Evolutionary conservation across 352 stramenopile species (phyloP).

Genomic region (Phytophthora tubulina): DNA sequence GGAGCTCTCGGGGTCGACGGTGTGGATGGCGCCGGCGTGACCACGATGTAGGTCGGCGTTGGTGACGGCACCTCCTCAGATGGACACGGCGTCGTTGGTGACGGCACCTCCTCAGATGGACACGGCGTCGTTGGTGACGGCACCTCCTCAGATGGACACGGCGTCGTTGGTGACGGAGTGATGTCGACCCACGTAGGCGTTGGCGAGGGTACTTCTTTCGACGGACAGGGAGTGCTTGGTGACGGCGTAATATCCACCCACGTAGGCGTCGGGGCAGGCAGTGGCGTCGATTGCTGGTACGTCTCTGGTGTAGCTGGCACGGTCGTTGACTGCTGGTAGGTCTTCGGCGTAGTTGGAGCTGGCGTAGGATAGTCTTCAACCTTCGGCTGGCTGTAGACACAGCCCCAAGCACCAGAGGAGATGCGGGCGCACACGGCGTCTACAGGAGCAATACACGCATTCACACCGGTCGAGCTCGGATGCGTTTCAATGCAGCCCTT

Average conservation of each 20-base stretch:
- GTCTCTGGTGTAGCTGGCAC: constrained; percentile 4
- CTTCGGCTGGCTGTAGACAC: constrained; percentile 41
- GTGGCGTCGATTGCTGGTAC: neutral
- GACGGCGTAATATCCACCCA: constrained; percentile 15
- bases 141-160: constrained; percentile 7
- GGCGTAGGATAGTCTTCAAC: constrained; percentile 27
- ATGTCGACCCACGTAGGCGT: constrained; percentile 10
- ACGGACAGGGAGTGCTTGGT: constrained; percentile 16
- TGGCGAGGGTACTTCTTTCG: constrained; percentile 2
- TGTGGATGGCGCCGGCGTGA: constrained; percentile 4
- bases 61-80: constrained; percentile 3
- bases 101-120: neutral
- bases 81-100: constrained; percentile 7
- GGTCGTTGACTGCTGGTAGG: neutral
- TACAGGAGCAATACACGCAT: constrained; percentile 53
- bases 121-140: constrained; percentile 9
- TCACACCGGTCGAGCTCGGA: constrained; percentile 50
- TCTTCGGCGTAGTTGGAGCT: constrained; percentile 36
- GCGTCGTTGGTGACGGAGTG: constrained; percentile 20
- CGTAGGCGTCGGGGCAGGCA: constrained; percentile 14
- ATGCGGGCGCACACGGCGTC: constrained; percentile 61
- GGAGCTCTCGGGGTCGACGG: neutral
- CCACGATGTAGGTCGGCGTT: constrained; percentile 9
- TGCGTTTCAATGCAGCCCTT: constrained; percentile 62
- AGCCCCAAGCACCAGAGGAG: constrained; percentile 64